Base-by-base conservation (phyloP, 345 rosid species). In the Acer saccharum region DNA sequence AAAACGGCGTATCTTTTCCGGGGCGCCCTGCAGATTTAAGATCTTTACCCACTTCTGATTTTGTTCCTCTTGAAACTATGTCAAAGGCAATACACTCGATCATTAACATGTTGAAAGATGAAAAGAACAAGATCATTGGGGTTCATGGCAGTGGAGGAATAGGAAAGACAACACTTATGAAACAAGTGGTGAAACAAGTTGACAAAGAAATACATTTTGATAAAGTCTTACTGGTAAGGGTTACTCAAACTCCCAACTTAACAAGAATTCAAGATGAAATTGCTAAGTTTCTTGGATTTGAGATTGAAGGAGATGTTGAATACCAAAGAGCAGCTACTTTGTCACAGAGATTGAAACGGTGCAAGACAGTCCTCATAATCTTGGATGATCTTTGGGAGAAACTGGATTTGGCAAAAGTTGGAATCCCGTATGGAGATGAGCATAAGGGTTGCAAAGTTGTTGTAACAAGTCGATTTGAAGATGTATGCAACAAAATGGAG, bases 331-430 rank as follows among this genome's bases (percentile, higher is more conserved):
- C 82, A 16, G 17, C 44, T 16, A 63, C 72, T 0, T 35, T 82
- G 20, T 14, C 54, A 2, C 18, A 3, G 4, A 41, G 75, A 35
- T 29, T 83, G 69, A 77, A 20, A 63, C 50, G 7, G 13, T 64
- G 62, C 48, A 43, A 73, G 52, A 83, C 65, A 23, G 17, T 79
- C 35, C 80, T 87, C 35, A 62, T 87, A 14, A 79, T 87, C 52
- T 63, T 87, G 10, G 88, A 87, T 50, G 69, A 83, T 54, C 27
- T 87, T 1, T 79, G 85, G 85, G 50, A 70, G 8, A 50, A 25
- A n/a, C 20, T 85, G 12, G 60, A 85, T 7, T 20, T 81, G 41
- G 63, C 76, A 16, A 68, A 39, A 0, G 67, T 85, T 3, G 86
- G 86, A 71, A 83, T 87, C 29, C 70, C 72, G 0, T 72, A 25